Evolutionary conservation across 176 grass and related monocot species (phyloP), one percentile per base, ranked within the genome.

Genomic region (Aegilops umbellulata): DNA sequence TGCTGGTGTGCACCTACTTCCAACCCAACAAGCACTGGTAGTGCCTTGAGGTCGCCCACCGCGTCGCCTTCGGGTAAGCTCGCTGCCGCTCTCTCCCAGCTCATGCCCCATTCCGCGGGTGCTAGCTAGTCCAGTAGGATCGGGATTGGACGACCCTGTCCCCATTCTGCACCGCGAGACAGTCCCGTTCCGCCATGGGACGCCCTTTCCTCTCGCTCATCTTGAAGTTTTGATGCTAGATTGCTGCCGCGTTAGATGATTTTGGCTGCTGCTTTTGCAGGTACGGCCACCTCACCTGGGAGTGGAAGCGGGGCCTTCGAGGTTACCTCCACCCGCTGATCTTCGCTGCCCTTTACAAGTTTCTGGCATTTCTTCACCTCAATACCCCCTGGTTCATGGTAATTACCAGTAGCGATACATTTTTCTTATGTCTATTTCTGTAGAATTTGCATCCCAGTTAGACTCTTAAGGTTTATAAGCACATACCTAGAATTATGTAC

Each of bases 271-370:
- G 53, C 8, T 24, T 86, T 24, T 86, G 55, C 75, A 98, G 96
- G 78, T 98, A 95, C 68, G 93, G 90, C 13, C 96, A 98, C 89
- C 86, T 98, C 8, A 95, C 96, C 19, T 95, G 95, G 93, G 96
- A 98, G 87, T 98, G 96, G 96, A 82, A 98, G 31, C 57, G 80
- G 66, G 91, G 91, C 22, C 94, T 98, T 62, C 84, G 96, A 19
- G 78, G 93, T 68, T 98, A 94, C 73, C 91, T 98, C 74, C 96
- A 98, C 71, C 96, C 91, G 2, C 74, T 98, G 36, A 69, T 94
- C 72, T 98, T 98, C 82, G 86, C 88, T 63, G 14, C 86, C 31
- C 83, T 95, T 10, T 98, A 95, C 79, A 98, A 86, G 49, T 62
- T 94, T 62, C 75, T 98, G 86, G 96, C 90, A 14, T 36, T 94